Percentiles rank a stretch among this genome's conserved stretches.
Conservation (phyloP, 805 yeast species). For the Isabelozyma gotoi region DNA sequence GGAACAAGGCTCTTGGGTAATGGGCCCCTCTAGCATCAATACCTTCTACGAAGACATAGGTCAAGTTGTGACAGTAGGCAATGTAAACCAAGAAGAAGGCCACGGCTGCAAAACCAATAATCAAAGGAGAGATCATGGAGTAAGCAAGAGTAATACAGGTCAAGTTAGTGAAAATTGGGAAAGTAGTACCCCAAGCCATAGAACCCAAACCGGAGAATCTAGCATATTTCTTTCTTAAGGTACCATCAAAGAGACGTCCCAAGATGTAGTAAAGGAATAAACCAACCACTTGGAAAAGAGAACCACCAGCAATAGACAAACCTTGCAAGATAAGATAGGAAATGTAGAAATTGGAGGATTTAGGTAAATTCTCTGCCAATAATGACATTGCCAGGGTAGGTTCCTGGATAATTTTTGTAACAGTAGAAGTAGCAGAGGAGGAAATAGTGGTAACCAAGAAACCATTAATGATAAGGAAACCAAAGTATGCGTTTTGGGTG, state of each 20-base stretch:
- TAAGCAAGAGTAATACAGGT: slow-evolving; percentile 69
- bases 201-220: slow-evolving; percentile 56
- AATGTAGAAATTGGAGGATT: slow-evolving; percentile 70
- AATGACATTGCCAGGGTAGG: slow-evolving; percentile 59
- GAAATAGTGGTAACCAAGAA: slow-evolving; percentile 70
- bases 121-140: slow-evolving; percentile 77
- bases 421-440: slow-evolving; percentile 70
- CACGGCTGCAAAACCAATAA: slow-evolving; percentile 67
- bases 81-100: slow-evolving; percentile 73
- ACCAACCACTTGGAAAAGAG: slow-evolving; percentile 60
- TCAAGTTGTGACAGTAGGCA: slow-evolving; percentile 75
- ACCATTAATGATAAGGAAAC: slow-evolving; percentile 68
- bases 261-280: slow-evolving; percentile 59
- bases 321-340: slow-evolving; percentile 72
- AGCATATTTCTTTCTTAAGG: slow-evolving; percentile 66
- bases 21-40: slow-evolving; percentile 78
- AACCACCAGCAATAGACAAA: slow-evolving; percentile 61
- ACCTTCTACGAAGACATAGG: slow-evolving; percentile 66
- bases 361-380: slow-evolving; percentile 68
- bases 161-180: slow-evolving; percentile 73
- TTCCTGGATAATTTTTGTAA: slow-evolving; percentile 55
- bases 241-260: slow-evolving; percentile 56
- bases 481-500: slow-evolving; percentile 69
- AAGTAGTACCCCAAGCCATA: slow-evolving; percentile 71
- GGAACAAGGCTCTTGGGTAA: slow-evolving; percentile 87